Percentiles rank a stretch among this genome's conserved stretches.
These are phyloP conservation scores for Mycena haematopus DNA, from an alignment of 768 basidiomycete species.

Conservation along the genomic window DNA sequence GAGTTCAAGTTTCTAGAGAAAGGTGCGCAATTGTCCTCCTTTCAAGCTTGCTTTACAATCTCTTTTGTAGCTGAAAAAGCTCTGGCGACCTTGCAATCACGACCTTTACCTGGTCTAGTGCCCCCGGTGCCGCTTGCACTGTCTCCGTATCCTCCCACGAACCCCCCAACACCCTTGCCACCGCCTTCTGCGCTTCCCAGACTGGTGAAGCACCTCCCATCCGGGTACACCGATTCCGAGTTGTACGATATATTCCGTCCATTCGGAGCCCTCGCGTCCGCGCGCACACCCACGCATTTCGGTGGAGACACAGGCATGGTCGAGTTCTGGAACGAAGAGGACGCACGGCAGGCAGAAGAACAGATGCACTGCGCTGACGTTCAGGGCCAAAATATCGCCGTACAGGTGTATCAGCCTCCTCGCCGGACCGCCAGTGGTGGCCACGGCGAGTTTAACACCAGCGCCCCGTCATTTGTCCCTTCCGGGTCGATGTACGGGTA, in stretches of 20 bases:
- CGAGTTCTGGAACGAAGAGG: conserved; percentile 89
- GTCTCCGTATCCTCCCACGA: conserved; percentile 85
- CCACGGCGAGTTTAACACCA: conserved; percentile 71
- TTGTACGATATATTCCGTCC: conserved; percentile 88
- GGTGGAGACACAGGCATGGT: conserved; percentile 80
- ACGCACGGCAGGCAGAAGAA: conserved; percentile 79
- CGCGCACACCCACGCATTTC: conserved; percentile 74
- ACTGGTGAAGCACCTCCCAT: conserved; percentile 84
- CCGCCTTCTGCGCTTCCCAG: conserved; percentile 80
- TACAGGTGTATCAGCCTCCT: conserved; percentile 77
- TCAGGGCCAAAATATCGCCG: conserved; percentile 84
- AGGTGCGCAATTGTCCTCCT: conserved; percentile 53
- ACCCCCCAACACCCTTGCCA: conserved; percentile 75
- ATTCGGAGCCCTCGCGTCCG: conserved; percentile 84
- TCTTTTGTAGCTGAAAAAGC: conserved; percentile 80
- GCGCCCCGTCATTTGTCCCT: conserved; percentile 80
- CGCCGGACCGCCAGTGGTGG: conserved; percentile 55
- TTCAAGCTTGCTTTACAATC: conserved; percentile 10
- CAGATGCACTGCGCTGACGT: conserved; percentile 85
- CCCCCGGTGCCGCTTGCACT: conserved; percentile 70
- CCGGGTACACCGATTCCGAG: conserved; percentile 67
- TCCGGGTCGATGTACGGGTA: conserved; percentile 69
- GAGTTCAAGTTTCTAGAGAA: conserved; percentile 85
- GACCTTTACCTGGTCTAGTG: conserved; percentile 65
- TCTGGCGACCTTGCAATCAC: conserved; percentile 80